These are phyloP conservation scores for Tagetes erecta DNA, from an alignment of 129 eudicot species.

Conservation along the genomic window DNA sequence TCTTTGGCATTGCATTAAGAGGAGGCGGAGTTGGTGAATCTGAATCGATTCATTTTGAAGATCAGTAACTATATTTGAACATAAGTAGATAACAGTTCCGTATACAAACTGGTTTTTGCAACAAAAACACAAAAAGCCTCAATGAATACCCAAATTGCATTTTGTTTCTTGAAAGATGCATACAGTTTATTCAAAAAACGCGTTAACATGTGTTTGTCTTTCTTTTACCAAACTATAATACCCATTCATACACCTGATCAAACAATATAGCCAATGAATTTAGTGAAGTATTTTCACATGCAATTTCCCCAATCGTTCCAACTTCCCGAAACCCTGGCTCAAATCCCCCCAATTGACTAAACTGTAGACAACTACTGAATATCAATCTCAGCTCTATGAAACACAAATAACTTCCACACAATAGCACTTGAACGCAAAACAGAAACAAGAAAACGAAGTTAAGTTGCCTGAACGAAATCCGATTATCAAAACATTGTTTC, in stretches of 20 bases:
- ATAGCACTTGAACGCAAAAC: too few species aligned
- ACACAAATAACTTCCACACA: too few species aligned
- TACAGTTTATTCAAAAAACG: background rate
- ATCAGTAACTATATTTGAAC: background rate
- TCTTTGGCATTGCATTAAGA: slow-evolving; percentile 7
- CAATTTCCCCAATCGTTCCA: background rate
- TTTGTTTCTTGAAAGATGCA: background rate
- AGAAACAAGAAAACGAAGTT: too few species aligned
- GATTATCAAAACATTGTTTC: too few species aligned
- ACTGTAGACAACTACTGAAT: too few species aligned
- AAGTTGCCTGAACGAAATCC: too few species aligned
- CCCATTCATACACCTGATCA: too few species aligned
- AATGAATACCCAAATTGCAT: background rate
- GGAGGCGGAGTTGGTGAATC: slow-evolving; percentile 35
- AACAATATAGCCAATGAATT: background rate
- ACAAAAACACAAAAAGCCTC: background rate
- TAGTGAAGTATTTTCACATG: background rate
- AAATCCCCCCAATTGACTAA: background rate
- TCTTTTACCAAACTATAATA: background rate
- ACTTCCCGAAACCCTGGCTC: slow-evolving; percentile 7
- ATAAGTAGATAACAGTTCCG: background rate
- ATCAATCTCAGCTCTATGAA: too few species aligned
- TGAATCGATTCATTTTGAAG: background rate
- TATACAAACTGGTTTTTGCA: background rate
- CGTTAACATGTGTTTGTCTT: background rate